Base-by-base conservation (phyloP, 2,329 filamentous ascomycete genomes). In the Aspergillus aculeatus region DNA sequence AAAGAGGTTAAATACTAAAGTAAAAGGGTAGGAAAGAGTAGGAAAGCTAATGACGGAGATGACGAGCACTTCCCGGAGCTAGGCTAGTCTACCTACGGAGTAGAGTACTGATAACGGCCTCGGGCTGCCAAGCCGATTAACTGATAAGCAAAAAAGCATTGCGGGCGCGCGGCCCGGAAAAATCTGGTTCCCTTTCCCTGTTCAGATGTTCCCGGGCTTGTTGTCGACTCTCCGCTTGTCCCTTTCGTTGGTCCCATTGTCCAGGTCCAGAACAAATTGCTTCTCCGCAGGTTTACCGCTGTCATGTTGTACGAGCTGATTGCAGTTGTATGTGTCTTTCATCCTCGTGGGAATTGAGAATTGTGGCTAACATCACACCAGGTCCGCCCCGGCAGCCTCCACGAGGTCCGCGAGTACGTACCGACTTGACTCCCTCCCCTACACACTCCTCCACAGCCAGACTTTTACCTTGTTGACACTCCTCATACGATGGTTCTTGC, bases 291-390 rank as follows among this genome's bases (percentile, higher is more conserved):
- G 23, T 50, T 49, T 44, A 12, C 66, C 64, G 62, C 65, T 64
- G 69, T 76, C 66, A 97, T 99, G 95, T 82, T 99, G 80, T 99
- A 99, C 83, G 95, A 99, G 82, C 83, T 98, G 73, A 95, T 99
- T 78, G 95, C 91, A 77, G 89, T 97, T 80, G 95, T 97, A 81
- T 72, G 89, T 81, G 26, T 35, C 32, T 35, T 12, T 16, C 11
- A 35, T 35, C 4, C 21, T 47, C 24, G 14, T 12, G 2, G n/a
- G 24, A 32, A 12, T 50, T 35, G n/a, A 23, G 4, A 7, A 23
- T 21, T 19, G 10, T 54, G 56, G 54, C 65, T 61, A 50, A 58
- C 54, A 56, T 53, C 58, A 44, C 7, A 44, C 32, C 74, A 98
- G 95, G 92, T 96, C 81, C 94, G 95, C 73, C 91, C 92, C 68